Percentiles rank a stretch among this genome's conserved stretches.
These are phyloP conservation scores for Aspergillus sp. DNA, from an alignment of 2,329 filamentous ascomycete species.

Conservation along the genomic window DNA sequence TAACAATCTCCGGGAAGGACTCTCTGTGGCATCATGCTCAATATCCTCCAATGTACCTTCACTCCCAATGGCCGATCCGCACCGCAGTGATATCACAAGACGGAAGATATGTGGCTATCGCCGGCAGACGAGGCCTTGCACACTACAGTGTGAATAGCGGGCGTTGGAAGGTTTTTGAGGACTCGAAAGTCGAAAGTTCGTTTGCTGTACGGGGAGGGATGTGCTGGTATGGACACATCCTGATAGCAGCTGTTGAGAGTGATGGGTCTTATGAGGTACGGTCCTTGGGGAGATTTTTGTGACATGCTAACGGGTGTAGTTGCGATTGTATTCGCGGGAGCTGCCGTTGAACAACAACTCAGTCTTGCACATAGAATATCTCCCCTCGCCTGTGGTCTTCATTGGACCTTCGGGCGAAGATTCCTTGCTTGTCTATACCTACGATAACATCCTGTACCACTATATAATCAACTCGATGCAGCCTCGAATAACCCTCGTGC, in stretches of 20 bases:
- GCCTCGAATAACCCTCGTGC: slow-evolving; percentile 66
- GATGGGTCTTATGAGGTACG: slow-evolving; percentile 65
- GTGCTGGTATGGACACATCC: slow-evolving; percentile 96
- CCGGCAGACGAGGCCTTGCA: slow-evolving; percentile 80
- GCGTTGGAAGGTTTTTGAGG: slow-evolving; percentile 89
- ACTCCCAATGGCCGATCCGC: slow-evolving; percentile 88
- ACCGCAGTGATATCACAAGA: slow-evolving; percentile 82
- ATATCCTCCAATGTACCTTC: slow-evolving; percentile 72
- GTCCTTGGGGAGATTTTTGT: not conserved
- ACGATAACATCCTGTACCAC: slow-evolving; percentile 91
- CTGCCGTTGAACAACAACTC: slow-evolving; percentile 62
- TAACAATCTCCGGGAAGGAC: slow-evolving; percentile 81
- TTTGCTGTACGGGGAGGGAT: slow-evolving; percentile 91
- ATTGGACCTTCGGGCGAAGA: slow-evolving; percentile 85
- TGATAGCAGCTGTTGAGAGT: slow-evolving; percentile 86
- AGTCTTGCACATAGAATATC: slow-evolving; percentile 63
- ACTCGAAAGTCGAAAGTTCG: slow-evolving; percentile 70
- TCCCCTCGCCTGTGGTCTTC: slow-evolving; percentile 80
- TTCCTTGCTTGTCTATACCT: slow-evolving; percentile 90
- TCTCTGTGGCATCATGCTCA: slow-evolving; percentile 92
- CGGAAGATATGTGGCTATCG: slow-evolving; percentile 89
- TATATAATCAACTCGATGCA: slow-evolving; percentile 72
- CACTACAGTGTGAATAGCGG: slow-evolving; percentile 94
- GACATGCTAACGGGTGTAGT: slow-evolving; percentile 28
- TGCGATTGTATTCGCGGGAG: slow-evolving; percentile 90